Conservation (phyloP, 306 rosid genomes). For the Lotus japonicus region DNA sequence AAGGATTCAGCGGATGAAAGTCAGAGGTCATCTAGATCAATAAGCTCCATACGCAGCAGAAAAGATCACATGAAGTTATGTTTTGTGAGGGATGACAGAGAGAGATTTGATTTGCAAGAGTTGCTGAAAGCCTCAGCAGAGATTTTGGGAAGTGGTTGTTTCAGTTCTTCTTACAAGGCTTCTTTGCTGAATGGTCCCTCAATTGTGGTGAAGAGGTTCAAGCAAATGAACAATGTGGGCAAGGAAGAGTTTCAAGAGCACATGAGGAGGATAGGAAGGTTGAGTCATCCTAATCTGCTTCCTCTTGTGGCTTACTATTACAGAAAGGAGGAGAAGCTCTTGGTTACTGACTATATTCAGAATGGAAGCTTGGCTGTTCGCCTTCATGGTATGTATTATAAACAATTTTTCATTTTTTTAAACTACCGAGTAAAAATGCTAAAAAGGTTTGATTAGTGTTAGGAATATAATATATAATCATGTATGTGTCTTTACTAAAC, state of each 20-base stretch:
- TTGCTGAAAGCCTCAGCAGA: constrained; percentile 84
- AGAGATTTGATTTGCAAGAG: constrained; percentile 71
- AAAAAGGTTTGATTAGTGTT: background rate
- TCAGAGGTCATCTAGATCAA: constrained; percentile 22
- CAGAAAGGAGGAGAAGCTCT: constrained; percentile 85
- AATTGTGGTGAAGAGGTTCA: constrained; percentile 85
- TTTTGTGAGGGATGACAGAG: constrained; percentile 54
- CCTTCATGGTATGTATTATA: constrained; percentile 58
- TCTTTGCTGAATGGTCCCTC: constrained; percentile 42
- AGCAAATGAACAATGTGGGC: constrained; percentile 86
- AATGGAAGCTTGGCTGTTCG: constrained; percentile 66
- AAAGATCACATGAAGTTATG: constrained; percentile 45
- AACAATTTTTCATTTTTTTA: background rate
- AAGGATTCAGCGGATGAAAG: background rate
- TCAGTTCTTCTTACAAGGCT: constrained; percentile 90
- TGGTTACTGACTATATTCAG: constrained; percentile 46
- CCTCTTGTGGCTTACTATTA: constrained; percentile 89
- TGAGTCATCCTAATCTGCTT: constrained; percentile 60
- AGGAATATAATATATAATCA: too few species aligned
- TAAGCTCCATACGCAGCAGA: constrained; percentile 24
- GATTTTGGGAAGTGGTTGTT: constrained; percentile 77
- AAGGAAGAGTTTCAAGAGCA: constrained; percentile 79
- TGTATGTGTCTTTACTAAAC: too few species aligned
- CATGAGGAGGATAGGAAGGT: constrained; percentile 79
- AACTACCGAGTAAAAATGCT: background rate